Conservation (phyloP, 2,329 filamentous ascomycete species). For the Penicillium olsonii region DNA sequence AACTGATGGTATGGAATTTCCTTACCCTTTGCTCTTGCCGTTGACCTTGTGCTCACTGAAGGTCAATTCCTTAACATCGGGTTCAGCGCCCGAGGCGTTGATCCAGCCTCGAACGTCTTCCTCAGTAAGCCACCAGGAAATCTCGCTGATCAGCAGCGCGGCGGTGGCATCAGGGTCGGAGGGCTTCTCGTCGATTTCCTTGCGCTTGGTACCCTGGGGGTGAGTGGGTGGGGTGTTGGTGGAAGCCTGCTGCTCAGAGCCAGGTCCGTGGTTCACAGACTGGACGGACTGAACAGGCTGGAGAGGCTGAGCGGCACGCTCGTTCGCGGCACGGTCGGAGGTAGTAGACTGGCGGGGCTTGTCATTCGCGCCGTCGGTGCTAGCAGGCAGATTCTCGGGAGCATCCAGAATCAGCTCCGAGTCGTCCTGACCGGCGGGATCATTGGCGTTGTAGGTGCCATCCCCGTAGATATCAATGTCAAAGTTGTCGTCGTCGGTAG, state of each 20-base stretch:
- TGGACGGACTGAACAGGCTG: conserved; percentile 8
- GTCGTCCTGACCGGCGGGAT: conserved; percentile 50
- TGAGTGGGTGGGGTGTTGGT: conserved; percentile 32
- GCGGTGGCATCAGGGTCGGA: conserved; percentile 63
- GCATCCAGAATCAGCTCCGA: conserved; percentile 42
- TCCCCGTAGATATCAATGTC: conserved; percentile 72
- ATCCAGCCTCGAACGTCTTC: conserved; percentile 91
- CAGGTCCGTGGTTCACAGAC: conserved; percentile 9
- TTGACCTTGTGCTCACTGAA: conserved; percentile 99
- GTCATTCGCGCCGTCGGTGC: conserved; percentile 21
- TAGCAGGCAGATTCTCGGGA: conserved; percentile 29
- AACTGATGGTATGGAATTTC: background rate
- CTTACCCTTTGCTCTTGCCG: conserved; percentile 95
- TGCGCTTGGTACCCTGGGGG: conserved; percentile 63
- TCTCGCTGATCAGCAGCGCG: conserved; percentile 81
- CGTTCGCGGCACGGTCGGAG: conserved; percentile 18
- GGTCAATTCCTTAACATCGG: conserved; percentile 85
- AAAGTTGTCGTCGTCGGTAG: conserved; percentile 67
- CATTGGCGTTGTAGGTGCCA: conserved; percentile 50
- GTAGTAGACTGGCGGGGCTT: background rate
- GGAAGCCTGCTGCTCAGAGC: conserved; percentile 21
- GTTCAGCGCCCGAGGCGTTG: conserved; percentile 75
- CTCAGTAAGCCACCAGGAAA: conserved; percentile 97
- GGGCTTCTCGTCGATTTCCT: conserved; percentile 58
- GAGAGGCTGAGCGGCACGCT: conserved; percentile 8